phyloP scores from a whole-genome alignment of 345 rosid species.

The Aquilaria malaccensis region DNA sequence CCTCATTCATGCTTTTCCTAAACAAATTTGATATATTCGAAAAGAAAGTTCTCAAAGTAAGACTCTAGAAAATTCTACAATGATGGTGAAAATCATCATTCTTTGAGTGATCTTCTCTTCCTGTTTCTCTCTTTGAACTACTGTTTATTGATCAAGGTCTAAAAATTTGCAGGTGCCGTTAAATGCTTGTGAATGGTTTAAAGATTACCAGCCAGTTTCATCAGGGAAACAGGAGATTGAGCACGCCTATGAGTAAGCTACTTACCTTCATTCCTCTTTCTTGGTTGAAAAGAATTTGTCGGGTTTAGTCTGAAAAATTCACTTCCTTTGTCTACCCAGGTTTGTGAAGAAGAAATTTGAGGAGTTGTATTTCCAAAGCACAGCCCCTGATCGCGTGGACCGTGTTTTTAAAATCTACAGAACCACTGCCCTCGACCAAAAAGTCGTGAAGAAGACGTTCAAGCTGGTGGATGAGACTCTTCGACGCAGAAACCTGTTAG shows the following conservation, averaged over 20 bases:
- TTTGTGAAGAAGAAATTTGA: slow-evolving; percentile 96
- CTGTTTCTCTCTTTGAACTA: no score
- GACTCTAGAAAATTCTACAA: slow-evolving; percentile 3
- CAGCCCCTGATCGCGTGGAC: slow-evolving; percentile 75
- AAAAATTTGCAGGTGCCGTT: slow-evolving; percentile 57
- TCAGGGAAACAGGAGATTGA: slow-evolving; percentile 92
- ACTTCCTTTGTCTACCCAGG: slow-evolving; percentile 28
- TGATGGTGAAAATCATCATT: neutral
- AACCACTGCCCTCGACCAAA: slow-evolving; percentile 90
- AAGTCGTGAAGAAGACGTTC: slow-evolving; percentile 98
- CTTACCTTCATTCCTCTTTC: neutral
- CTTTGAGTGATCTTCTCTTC: slow-evolving; percentile 6
- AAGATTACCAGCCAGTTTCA: slow-evolving; percentile 86
- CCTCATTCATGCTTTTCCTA: slow-evolving; percentile 92
- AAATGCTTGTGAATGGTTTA: slow-evolving; percentile 88
- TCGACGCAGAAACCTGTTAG: slow-evolving; percentile 85
- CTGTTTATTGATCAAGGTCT: no score
- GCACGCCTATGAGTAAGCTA: slow-evolving; percentile 92
- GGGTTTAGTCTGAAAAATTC: neutral
- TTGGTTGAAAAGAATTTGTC: neutral
- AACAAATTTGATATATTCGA: slow-evolving; percentile 98
- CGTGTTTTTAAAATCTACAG: slow-evolving; percentile 93
- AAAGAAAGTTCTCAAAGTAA: slow-evolving; percentile 86
- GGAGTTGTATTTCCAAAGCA: slow-evolving; percentile 85
- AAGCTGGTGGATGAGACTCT: slow-evolving; percentile 93